Percentiles rank a stretch among this genome's conserved stretches.
phyloP scores from a whole-genome alignment of 1,284 basidiomycete species.

The Limonomyces culmigenus region DNA sequence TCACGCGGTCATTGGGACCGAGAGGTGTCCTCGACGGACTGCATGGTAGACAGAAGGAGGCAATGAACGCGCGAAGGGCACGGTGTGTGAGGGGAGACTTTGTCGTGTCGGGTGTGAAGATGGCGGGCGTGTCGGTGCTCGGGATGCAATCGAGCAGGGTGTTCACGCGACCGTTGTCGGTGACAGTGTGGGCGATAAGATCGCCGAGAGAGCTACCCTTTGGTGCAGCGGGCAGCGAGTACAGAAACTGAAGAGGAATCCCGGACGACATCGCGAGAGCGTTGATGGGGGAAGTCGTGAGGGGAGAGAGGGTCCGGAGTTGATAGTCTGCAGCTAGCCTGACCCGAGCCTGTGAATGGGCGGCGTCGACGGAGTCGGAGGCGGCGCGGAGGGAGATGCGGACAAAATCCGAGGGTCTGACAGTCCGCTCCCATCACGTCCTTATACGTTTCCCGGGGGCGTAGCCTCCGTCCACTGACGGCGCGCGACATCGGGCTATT shows the following conservation, averaged over 20 bases:
- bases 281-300: too few relatives aligned
- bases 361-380: too few relatives aligned
- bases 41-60: slow-evolving; percentile 19
- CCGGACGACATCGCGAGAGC: too few relatives aligned
- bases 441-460: too few relatives aligned
- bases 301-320: too few relatives aligned
- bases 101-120: slow-evolving; percentile 15
- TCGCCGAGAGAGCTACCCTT: slow-evolving; percentile 18
- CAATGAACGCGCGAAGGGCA: slow-evolving; percentile 17
- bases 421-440: too few relatives aligned
- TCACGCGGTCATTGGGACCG: slow-evolving; percentile 24
- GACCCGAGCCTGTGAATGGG: too few relatives aligned
- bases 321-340: too few relatives aligned
- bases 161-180: slow-evolving; percentile 12
- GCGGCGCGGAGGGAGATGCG: too few relatives aligned
- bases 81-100: slow-evolving; percentile 15
- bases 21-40: slow-evolving; percentile 13
- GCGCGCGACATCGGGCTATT: too few relatives aligned
- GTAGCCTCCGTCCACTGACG: too few relatives aligned
- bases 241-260: slow-evolving; percentile 16
- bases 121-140: slow-evolving; percentile 15
- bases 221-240: slow-evolving; percentile 10
- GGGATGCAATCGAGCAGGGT: slow-evolving; percentile 22
- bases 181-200: slow-evolving; percentile 14
- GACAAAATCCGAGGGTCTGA: too few relatives aligned